Evolutionary conservation across 2,329 filamentous ascomycete species (phyloP).

Genomic region (Paecilomyces formosus): DNA sequence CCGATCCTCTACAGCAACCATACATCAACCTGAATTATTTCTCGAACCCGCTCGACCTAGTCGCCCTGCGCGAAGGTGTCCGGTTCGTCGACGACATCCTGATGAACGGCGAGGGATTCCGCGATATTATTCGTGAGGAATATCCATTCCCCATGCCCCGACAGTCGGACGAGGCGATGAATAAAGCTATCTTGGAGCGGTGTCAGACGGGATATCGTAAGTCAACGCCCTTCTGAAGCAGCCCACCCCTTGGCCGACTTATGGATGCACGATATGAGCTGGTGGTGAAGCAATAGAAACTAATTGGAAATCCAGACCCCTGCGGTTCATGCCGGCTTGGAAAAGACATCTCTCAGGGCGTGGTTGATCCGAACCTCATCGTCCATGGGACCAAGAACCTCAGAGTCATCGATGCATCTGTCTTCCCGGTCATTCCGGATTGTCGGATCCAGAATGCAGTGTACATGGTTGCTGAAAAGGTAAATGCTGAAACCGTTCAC

Average conservation of each 20-base stretch:
- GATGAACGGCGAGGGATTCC: conserved; percentile 50
- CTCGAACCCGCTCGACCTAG: conserved; percentile 44
- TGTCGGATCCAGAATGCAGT: conserved; percentile 54
- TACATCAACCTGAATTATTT: conserved; percentile 38
- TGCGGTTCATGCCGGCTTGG: conserved; percentile 50
- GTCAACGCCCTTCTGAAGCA: not conserved
- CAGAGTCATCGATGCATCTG: conserved; percentile 49
- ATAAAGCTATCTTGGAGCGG: conserved; percentile 49
- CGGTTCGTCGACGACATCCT: conserved; percentile 50
- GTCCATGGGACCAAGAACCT: conserved; percentile 50
- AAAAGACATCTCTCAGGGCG: conserved; percentile 18
- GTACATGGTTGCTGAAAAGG: conserved; percentile 52
- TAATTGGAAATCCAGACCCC: conserved; percentile 30
- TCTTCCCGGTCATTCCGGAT: conserved; percentile 49
- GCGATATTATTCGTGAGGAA: conserved; percentile 29
- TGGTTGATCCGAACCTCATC: conserved; percentile 43
- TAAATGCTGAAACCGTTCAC: not conserved
- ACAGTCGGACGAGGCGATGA: conserved; percentile 50
- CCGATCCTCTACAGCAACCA: conserved; percentile 28
- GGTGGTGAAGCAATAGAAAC: not conserved
- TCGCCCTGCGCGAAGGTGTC: conserved; percentile 52
- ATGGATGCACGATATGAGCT: no score
- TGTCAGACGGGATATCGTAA: conserved; percentile 42
- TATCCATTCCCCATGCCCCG: conserved; percentile 57
- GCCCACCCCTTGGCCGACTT: not conserved